phyloP scores from a whole-genome alignment of 23 red algal species.

The Gracilariopsis chorda region DNA sequence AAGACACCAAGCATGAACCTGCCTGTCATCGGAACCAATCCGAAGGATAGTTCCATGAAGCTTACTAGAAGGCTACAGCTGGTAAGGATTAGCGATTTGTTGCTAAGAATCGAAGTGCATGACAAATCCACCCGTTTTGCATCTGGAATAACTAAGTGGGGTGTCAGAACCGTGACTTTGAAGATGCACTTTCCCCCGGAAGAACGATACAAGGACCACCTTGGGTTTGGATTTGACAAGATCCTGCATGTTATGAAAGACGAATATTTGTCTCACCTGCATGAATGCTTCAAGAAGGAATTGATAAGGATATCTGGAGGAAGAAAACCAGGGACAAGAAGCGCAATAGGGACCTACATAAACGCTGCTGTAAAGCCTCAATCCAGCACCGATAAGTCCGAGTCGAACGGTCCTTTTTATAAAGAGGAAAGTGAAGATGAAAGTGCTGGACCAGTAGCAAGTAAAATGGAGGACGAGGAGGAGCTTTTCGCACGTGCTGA shows the following conservation, averaged over 20 bases:
- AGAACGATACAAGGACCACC: neutral
- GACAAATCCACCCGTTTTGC: constrained; percentile 12
- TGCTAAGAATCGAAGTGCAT: constrained; percentile 32
- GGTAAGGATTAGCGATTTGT: constrained; percentile 23
- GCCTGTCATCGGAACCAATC: constrained; percentile 26
- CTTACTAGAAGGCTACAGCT: neutral
- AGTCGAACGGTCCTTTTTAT: neutral
- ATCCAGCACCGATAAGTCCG: neutral
- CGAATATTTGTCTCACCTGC: neutral
- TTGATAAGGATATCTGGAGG: neutral
- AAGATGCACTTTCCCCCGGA: constrained; percentile 32
- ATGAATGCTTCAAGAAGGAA: neutral
- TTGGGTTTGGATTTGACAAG: constrained; percentile 32
- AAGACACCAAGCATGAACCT: constrained; percentile 93
- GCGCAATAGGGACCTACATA: neutral
- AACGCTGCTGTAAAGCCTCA: neutral
- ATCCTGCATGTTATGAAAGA: neutral
- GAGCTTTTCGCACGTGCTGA: neutral
- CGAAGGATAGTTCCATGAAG: neutral
- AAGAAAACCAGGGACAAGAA: neutral
- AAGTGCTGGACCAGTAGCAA: neutral
- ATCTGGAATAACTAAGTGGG: neutral
- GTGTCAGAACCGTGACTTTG: neutral
- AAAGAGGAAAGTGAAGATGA: constrained; percentile 29
- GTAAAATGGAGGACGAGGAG: neutral